Evolutionary conservation across 2,329 filamentous ascomycete genomes (phyloP).

Genomic region (Metarhizium anisopliae): DNA sequence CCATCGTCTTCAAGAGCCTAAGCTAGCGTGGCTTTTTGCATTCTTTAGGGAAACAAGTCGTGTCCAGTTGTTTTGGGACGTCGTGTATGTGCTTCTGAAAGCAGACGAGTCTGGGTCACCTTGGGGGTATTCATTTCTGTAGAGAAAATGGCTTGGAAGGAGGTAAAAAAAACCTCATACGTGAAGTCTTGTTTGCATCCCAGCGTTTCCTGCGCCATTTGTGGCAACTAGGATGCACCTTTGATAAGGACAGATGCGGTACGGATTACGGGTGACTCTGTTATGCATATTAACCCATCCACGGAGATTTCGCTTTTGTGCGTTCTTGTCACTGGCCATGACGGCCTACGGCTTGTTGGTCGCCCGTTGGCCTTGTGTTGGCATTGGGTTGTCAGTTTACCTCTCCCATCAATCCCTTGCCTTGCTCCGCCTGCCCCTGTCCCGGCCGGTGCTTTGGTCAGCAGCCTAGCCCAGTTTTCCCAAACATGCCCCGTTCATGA

Average conservation of each 20-base stretch:
- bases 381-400: background rate
- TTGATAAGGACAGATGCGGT: background rate
- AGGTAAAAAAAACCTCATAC: background rate
- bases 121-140: too few relatives aligned
- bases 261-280: background rate
- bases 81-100: background rate
- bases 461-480: conserved; percentile 1
- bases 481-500: conserved; percentile 2
- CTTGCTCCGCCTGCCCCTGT: conserved; percentile 4
- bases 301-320: background rate
- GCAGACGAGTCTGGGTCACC: background rate
- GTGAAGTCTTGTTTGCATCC: background rate
- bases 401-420: background rate
- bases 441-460: conserved; percentile 7
- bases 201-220: background rate
- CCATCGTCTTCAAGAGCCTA: too few relatives aligned
- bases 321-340: background rate
- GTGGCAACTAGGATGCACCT: background rate
- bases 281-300: background rate
- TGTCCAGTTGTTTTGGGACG: background rate
- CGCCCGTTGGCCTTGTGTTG: background rate
- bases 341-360: background rate
- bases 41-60: too few relatives aligned
- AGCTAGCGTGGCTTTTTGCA: too few relatives aligned
- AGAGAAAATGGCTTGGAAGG: background rate